Evolutionary conservation across 192 early-diverging fungal genomes (phyloP), one percentile per base, ranked within the genome.

Genomic region (Jimgerdemannia flammicorona): DNA sequence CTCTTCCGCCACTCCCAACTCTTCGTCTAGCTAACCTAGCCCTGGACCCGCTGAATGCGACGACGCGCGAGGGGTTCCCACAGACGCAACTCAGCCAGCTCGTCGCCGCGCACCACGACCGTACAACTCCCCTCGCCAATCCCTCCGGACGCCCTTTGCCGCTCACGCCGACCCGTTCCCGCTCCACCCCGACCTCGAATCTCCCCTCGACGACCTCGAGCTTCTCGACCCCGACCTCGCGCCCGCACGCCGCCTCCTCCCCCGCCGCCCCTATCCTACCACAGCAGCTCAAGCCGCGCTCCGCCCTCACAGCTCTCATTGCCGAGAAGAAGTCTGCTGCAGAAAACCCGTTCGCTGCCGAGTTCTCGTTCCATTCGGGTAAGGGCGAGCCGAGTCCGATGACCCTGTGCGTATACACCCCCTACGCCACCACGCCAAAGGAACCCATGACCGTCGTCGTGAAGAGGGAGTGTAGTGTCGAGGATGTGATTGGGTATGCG

Each of bases 401-500:
- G 6, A 85, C 81, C 65, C 77, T 94, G 40, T 89, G 87, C 73
- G 84, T 95, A 4, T 93, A 89, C 82, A 68, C 94, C 40, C 87
- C 93, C 2, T 77, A 80, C 72, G 79, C 84, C 19, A 80, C 75
- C 14, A 76, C 78, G 3, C 85, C 85, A 8, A 74, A 69, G 14
- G 79, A 79, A 14, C 88, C 91, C 6, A 77, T 96, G 63, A 80
- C 82, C 4, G 82, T 99, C 11, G 84, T 87, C 3, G 92, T 98
- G 17, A 92, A 91, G 43, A 83, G 88, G 3, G 90, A 92, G 43
- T 95, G 95, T 14, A 90, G 88, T 20, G 95, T 98, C 3, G 95
- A 98, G 74, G 95, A 99, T 67, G 92, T 93, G 3, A 98, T 99
- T 80, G 98, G 98, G 4, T 97, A 93, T 74, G 88, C 91, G 4